These are phyloP conservation scores for Fusarium hostae DNA, from an alignment of 2,329 filamentous ascomycete species.

Conservation along the genomic window DNA sequence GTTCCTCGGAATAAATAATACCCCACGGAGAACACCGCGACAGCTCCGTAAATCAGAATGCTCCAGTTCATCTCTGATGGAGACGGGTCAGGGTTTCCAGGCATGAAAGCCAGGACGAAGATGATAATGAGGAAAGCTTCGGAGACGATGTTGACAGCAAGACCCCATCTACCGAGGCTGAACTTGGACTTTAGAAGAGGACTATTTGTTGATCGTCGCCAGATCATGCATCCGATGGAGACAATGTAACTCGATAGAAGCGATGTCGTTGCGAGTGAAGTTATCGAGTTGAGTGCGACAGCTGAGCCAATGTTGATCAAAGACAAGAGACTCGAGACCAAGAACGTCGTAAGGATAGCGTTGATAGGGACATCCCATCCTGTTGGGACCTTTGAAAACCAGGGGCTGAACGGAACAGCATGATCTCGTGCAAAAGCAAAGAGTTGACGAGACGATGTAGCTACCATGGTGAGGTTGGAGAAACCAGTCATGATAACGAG, in stretches of 20 bases:
- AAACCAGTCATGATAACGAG: slow-evolving; percentile 40
- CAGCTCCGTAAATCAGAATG: slow-evolving; percentile 24
- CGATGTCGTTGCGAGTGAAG: slow-evolving; percentile 30
- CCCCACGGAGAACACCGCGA: slow-evolving; percentile 13
- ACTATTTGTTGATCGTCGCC: slow-evolving; percentile 27
- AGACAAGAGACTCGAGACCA: slow-evolving; percentile 30
- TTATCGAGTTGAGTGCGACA: slow-evolving; percentile 33
- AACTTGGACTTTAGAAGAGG: slow-evolving; percentile 34
- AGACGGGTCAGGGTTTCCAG: slow-evolving; percentile 28
- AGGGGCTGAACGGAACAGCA: slow-evolving; percentile 36
- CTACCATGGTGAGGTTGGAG: slow-evolving; percentile 39
- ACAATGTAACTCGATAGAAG: slow-evolving; percentile 39
- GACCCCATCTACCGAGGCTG: slow-evolving; percentile 29
- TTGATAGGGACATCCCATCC: slow-evolving; percentile 39
- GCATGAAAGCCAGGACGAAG: slow-evolving; percentile 39
- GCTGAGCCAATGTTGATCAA: slow-evolving; percentile 41
- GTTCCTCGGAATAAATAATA: slow-evolving; percentile 34
- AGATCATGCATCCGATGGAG: slow-evolving; percentile 40
- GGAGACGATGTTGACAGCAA: slow-evolving; percentile 31
- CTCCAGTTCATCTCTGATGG: slow-evolving; percentile 39
- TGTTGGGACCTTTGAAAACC: slow-evolving; percentile 30
- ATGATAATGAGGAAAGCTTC: slow-evolving; percentile 33
- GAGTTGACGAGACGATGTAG: slow-evolving; percentile 37
- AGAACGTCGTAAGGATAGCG: slow-evolving; percentile 34
- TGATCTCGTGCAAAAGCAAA: slow-evolving; percentile 39